A percentile compares a stretch with the other conserved stretches of the same genome.
Conservation (phyloP, 192 early-diverging fungal genomes). For the Phycomyces blakesleeanus region DNA sequence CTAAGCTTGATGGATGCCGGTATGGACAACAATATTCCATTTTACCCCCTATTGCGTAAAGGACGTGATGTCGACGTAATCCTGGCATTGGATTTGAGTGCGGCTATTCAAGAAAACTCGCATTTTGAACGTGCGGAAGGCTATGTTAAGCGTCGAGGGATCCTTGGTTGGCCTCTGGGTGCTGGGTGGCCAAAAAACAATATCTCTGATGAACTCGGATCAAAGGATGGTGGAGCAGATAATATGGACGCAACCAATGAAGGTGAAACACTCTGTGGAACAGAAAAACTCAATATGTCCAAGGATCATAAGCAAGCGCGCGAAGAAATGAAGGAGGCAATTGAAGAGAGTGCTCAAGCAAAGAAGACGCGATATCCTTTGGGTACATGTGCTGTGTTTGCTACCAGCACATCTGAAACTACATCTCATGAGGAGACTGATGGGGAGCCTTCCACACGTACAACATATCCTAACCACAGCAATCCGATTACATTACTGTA, state of each 20-base stretch:
- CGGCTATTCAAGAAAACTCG: conserved; percentile 61
- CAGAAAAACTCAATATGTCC: neutral
- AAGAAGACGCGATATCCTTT: conserved; percentile 36
- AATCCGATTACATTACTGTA: conserved; percentile 53
- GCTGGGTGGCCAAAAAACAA: conserved; percentile 27
- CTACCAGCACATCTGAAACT: conserved; percentile 31
- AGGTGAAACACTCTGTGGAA: neutral
- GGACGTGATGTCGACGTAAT: conserved; percentile 68
- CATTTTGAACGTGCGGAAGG: conserved; percentile 64
- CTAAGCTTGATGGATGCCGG: conserved; percentile 72
- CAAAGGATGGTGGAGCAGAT: conserved; percentile 11
- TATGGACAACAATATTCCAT: conserved; percentile 73
- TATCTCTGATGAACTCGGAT: neutral
- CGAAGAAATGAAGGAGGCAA: neutral
- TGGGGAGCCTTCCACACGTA: neutral
- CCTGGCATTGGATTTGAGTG: conserved; percentile 67
- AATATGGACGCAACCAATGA: neutral
- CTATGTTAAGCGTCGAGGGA: conserved; percentile 55
- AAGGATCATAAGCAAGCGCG: neutral
- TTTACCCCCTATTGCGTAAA: conserved; percentile 64
- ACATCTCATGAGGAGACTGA: neutral
- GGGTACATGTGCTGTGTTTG: conserved; percentile 46
- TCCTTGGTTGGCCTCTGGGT: conserved; percentile 47
- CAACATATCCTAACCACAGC: conserved; percentile 12
- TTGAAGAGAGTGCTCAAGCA: conserved; percentile 18